Evolutionary conservation across 2,329 filamentous ascomycete genomes (phyloP), one percentile per base, ranked within the genome.

Genomic region (Hypoxylon sp.): DNA sequence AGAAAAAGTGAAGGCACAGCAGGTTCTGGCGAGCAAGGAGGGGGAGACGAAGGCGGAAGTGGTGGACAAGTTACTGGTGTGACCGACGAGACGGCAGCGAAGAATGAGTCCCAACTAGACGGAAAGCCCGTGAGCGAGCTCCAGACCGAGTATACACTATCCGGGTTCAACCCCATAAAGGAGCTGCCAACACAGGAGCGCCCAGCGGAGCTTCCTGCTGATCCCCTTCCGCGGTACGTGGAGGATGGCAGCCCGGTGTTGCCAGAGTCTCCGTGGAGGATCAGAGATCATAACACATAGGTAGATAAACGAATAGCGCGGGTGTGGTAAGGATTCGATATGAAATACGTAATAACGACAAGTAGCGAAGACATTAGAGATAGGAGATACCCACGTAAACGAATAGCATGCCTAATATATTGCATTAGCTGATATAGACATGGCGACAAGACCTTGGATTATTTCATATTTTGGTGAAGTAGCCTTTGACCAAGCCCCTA

Each of bases 151-250:
- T 34, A 65, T 34, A 51, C 58, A 21, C 11, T 63, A 10, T 53
- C 58, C 10, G 69, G 63, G 2, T 53, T 60, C 41, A 36, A 62
- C 5, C 46, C 25, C 17, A 49, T 69, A 5, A 67, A 61, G 49
- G 69, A 71, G 21, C 23, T 71, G 14, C 56, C 61, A 19, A 60
- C 69, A 43, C 45, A 61, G 9, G 69, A 71, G 61, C 45, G 34
- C 9, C 69, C 69, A 5, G 61, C 34, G n/a, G 68, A 70, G 45
- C 63, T 70, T 2, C 64, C 62, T 30, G 65, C 65, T 14, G 63
- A 68, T 2, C 36, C 68, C 3, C 3, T 52, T 4, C 41, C 41
- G 46, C 51, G 28, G 4, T n/a, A 50, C 17, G 11, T 9, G 9
- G 38, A 49, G 17, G 50, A 65, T 14, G 43, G 25, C 5, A 67